A percentile compares a stretch with the other conserved stretches of the same genome.
These are phyloP conservation scores for Paramyrothecium roridum DNA, from an alignment of 2,329 filamentous ascomycete species.

Conservation along the genomic window DNA sequence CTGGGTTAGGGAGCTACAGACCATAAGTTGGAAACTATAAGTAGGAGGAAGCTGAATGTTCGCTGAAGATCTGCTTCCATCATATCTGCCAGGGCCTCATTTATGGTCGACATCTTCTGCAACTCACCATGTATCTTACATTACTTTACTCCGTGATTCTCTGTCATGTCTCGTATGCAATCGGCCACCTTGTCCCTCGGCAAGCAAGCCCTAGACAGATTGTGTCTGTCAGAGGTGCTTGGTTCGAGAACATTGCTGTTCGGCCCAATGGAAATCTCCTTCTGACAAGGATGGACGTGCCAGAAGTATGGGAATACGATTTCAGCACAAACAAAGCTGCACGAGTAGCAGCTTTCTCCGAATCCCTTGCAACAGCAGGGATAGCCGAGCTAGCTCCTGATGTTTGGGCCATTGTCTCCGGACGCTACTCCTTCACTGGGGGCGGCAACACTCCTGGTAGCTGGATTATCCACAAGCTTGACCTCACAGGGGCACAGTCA, in stretches of 20 bases:
- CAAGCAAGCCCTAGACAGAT: not conserved
- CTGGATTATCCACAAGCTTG: not conserved
- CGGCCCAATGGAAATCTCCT: slow-evolving; percentile 9
- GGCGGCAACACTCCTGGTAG: not conserved
- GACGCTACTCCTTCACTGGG: slow-evolving; percentile 1
- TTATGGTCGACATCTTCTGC: not conserved
- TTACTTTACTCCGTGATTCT: not conserved
- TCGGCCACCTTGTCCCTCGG: not conserved
- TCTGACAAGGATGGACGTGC: slow-evolving; percentile 2
- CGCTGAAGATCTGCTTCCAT: too few species aligned
- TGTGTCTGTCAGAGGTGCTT: slow-evolving; percentile 1
- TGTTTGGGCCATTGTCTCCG: not conserved
- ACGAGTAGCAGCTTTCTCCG: not conserved
- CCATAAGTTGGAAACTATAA: too few species aligned
- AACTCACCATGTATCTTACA: not conserved
- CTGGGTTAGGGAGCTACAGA: too few species aligned
- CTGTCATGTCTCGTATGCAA: not conserved
- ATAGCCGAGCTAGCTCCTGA: slow-evolving; percentile 3
- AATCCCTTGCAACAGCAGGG: slow-evolving; percentile 3
- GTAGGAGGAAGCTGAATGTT: too few species aligned
- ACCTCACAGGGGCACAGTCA: not conserved
- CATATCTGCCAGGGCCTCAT: too few species aligned
- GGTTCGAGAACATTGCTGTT: slow-evolving; percentile 11
- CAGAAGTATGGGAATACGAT: slow-evolving; percentile 7
- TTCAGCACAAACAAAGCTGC: not conserved